Evolutionary conservation across 371 early-diverging fungal species (phyloP).

Genomic region (Actinomucor elegans): DNA sequence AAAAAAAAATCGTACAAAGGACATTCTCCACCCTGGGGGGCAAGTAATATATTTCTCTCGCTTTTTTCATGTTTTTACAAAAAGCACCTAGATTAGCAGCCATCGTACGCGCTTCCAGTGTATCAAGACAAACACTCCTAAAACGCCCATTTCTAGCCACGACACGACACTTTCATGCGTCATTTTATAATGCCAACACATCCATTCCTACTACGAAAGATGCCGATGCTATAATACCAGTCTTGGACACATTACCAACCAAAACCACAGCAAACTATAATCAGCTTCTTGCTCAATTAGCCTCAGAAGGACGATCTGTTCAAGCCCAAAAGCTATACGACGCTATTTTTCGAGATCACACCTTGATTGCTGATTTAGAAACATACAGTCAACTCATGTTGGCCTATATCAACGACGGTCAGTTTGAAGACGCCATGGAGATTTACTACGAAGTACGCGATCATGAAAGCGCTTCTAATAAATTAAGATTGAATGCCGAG

Average conservation of each 20-base stretch:
- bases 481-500: neutral
- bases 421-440: constrained; percentile 42
- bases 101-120: too few species aligned
- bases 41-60: too few species aligned
- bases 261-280: constrained; percentile 27
- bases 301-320: constrained; percentile 29
- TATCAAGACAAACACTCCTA: too few species aligned
- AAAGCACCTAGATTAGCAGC: too few species aligned
- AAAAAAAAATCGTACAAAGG: too few species aligned
- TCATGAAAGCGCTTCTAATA: constrained; percentile 2
- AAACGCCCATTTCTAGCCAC: too few species aligned
- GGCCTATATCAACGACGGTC: constrained; percentile 40
- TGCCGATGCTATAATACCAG: constrained; percentile 7
- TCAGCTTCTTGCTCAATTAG: constrained; percentile 29
- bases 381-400: constrained; percentile 40
- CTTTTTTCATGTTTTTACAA: too few species aligned
- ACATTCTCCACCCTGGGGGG: too few species aligned
- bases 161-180: too few species aligned
- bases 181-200: too few species aligned
- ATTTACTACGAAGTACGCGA: constrained; percentile 44
- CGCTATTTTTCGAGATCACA: constrained; percentile 27
- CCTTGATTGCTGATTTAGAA: constrained; percentile 21
- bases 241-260: constrained; percentile 1
- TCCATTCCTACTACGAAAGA: constrained; percentile 12
- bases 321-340: constrained; percentile 45